phyloP scores from a whole-genome alignment of 345 rosid genomes.

The Boechera stricta region DNA sequence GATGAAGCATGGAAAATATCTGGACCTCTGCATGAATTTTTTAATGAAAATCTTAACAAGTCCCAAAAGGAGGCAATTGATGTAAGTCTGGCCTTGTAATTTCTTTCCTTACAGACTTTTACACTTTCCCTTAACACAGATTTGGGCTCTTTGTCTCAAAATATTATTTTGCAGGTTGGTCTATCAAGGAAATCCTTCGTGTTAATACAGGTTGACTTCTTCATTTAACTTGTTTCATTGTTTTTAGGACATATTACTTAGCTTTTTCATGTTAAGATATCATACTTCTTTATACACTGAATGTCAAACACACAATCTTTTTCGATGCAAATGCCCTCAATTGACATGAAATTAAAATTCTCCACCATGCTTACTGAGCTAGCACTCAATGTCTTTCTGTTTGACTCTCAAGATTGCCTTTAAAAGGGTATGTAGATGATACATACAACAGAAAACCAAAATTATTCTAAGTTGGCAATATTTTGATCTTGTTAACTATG shows the following conservation, averaged over 20 bases:
- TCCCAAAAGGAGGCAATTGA: slow-evolving; percentile 89
- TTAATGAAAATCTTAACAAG: slow-evolving; percentile 67
- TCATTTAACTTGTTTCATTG: slow-evolving; percentile 27
- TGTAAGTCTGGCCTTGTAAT: slow-evolving; percentile 55
- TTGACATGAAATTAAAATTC: neutral
- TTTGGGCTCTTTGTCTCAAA: slow-evolving; percentile 28
- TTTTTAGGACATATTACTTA: neutral
- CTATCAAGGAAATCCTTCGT: slow-evolving; percentile 78
- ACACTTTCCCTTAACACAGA: slow-evolving; percentile 9
- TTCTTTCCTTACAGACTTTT: slow-evolving; percentile 6
- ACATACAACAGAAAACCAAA: neutral
- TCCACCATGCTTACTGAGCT: slow-evolving; percentile 15
- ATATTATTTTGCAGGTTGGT: slow-evolving; percentile 71
- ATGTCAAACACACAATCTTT: neutral
- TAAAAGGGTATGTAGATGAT: slow-evolving; percentile 8
- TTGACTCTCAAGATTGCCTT: slow-evolving; percentile 17
- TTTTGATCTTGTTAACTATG: neutral
- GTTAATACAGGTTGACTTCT: slow-evolving; percentile 82
- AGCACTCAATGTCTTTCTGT: slow-evolving; percentile 8
- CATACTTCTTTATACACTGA: neutral
- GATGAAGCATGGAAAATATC: slow-evolving; percentile 87
- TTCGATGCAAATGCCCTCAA: neutral
- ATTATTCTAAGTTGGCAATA: neutral
- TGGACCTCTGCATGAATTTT: slow-evolving; percentile 61
- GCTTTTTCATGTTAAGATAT: neutral